These are phyloP conservation scores for Wickerhamiella infanticola DNA, from an alignment of 1,139 yeast species.

Conservation along the genomic window DNA sequence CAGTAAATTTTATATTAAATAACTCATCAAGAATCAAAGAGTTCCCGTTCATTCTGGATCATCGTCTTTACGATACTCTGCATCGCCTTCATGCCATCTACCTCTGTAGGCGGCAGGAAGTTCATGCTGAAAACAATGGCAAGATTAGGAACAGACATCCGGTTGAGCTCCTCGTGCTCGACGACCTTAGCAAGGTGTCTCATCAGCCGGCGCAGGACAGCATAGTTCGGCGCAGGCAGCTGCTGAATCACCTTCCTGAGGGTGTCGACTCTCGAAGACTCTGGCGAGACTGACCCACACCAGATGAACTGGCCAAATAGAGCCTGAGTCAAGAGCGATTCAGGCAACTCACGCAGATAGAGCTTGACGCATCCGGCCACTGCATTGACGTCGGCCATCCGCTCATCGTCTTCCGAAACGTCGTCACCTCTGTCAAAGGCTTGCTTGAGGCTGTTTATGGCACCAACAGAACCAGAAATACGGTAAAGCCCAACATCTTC, in stretches of 20 bases:
- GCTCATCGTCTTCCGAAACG: conserved; percentile 48
- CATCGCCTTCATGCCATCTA: conserved; percentile 20
- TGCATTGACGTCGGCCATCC: conserved; percentile 72
- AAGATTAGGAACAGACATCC: conserved; percentile 66
- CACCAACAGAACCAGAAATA: conserved; percentile 77
- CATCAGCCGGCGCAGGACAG: conserved; percentile 49
- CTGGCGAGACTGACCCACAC: conserved; percentile 15
- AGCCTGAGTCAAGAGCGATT: conserved; percentile 55
- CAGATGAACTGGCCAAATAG: conserved; percentile 37
- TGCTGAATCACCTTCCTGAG: conserved; percentile 32
- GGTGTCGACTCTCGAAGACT: conserved; percentile 24
- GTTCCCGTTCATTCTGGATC: conserved; percentile 19
- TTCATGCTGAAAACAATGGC: conserved; percentile 65
- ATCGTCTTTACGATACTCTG: conserved; percentile 26
- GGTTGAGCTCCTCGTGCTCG: conserved; percentile 43
- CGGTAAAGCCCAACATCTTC: conserved; percentile 89
- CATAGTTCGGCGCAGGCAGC: conserved; percentile 53
- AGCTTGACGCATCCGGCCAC: conserved; percentile 82
- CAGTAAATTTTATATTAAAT: no score
- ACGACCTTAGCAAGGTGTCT: conserved; percentile 51
- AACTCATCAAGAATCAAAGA: conserved; percentile 14
- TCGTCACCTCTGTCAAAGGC: conserved; percentile 62
- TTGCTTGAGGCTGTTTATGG: conserved; percentile 50
- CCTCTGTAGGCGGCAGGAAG: conserved; percentile 26
- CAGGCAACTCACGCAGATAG: conserved; percentile 77